Evolutionary conservation across 345 rosid species (phyloP).

Genomic region (Punica granatum): DNA sequence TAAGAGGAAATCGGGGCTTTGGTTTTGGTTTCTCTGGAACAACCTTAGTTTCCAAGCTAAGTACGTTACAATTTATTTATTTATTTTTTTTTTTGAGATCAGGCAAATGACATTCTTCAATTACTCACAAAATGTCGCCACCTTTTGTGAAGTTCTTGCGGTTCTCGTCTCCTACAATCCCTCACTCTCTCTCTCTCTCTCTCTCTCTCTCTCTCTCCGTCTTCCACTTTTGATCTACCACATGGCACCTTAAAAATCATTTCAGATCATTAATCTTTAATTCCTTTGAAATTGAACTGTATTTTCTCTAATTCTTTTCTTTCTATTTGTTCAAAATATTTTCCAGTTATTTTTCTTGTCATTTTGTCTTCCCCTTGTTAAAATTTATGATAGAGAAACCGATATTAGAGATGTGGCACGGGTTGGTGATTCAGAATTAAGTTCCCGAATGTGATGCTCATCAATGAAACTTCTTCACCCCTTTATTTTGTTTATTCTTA

Average conservation of each 20-base stretch:
- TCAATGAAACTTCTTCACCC: too few species aligned
- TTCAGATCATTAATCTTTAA: not conserved
- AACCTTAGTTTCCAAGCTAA: not conserved
- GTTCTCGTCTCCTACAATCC: slow-evolving; percentile 19
- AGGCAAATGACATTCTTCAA: slow-evolving; percentile 8
- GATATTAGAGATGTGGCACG: too few species aligned
- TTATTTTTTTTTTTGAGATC: not conserved
- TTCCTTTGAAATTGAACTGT: not conserved
- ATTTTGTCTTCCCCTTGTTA: too few species aligned
- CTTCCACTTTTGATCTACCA: not conserved
- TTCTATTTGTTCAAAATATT: too few species aligned
- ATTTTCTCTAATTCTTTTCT: too few species aligned
- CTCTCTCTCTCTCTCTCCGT: not conserved
- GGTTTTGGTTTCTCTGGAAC: not conserved
- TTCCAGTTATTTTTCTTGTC: too few species aligned
- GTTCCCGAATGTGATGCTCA: too few species aligned
- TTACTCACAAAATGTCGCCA: slow-evolving; percentile 20
- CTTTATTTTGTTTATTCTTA: too few species aligned
- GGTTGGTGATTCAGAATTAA: too few species aligned
- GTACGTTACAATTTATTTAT: too few species aligned
- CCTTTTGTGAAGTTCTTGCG: slow-evolving; percentile 23
- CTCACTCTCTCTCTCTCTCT: not conserved
- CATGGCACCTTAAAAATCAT: not conserved
- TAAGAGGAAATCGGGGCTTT: not conserved
- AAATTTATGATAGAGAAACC: too few species aligned